Base-by-base conservation (phyloP, 768 basidiomycete genomes). In the Scleroderma citrinum region DNA sequence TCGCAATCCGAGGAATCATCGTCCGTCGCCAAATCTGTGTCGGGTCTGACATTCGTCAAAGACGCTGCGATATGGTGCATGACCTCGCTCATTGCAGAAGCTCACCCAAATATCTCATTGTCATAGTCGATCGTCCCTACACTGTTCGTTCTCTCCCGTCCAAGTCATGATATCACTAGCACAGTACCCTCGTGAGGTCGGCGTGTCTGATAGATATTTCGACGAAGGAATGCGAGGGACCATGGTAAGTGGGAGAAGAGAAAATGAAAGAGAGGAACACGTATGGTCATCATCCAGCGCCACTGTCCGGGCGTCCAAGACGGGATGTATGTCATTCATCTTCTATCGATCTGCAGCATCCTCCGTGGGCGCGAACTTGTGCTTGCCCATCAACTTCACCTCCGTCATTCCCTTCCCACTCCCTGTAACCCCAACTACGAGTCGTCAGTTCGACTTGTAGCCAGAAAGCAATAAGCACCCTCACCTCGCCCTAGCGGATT, bases 371-470 rank as follows among this genome's bases (percentile, higher is more conserved):
- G 71, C 69, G 61, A 91, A 92, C 61, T 89, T 90, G 66, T 91
- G 88, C 60, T 91, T 92, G 54, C 71, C 76, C 56, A 77, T 74
- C 26, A 73, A 61, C n/a, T 74, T 76, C 4, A 81, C 78, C 60
- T 83, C 83, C 38, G 88, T 92, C 87, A 92, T 90, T 19, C 88
- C 89, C 67, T 87, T 87, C 8, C 91, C 91, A 58, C 86, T 89
- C 31, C 88, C 87, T 19, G 90, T 92, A 35, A 93, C 91, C n/a
- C 91, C 91, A 46, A 93, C 91, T 92, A 51, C 5, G 52, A 41
- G 38, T 39, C 48, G 59, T 57, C 30, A 59, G 63, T 53, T 35
- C 41, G 45, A 30, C 11, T 0, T 29, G 32, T 35, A n/a, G 13
- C 44, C 11, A 46, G 52, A 48, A 8, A 23, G 48, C 29, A 23